These are phyloP conservation scores for Chytriomyces sp. DNA, from an alignment of 192 early-diverging fungal species.

Conservation along the genomic window DNA sequence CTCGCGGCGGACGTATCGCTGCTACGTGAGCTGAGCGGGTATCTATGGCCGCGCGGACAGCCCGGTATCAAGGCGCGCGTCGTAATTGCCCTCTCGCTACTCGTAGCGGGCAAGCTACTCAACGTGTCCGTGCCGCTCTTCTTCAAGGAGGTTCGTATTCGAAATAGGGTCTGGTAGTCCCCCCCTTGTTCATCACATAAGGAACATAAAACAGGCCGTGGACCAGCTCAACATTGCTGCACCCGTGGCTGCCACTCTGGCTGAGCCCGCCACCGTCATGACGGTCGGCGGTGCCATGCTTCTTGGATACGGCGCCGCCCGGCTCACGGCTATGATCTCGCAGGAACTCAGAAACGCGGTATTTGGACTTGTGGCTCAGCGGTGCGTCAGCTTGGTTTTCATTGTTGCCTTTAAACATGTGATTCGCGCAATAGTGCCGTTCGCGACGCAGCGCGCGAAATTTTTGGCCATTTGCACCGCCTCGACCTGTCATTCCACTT, in stretches of 20 bases:
- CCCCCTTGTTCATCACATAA: too few species aligned
- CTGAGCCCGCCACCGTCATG: conserved; percentile 53
- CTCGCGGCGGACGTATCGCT: conserved; percentile 60
- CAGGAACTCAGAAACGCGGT: conserved; percentile 93
- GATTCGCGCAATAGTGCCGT: conserved; percentile 78
- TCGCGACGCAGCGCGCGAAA: conserved; percentile 78
- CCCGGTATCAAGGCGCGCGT: conserved; percentile 83
- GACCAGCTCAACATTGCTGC: conserved; percentile 80
- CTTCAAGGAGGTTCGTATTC: conserved; percentile 92
- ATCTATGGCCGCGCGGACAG: conserved; percentile 93
- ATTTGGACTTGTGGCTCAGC: conserved; percentile 88
- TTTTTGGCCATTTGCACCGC: conserved; percentile 87
- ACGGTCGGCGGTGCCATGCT: conserved; percentile 89
- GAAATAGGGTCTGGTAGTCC: too few species aligned
- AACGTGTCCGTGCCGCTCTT: conserved; percentile 95
- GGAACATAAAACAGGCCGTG: too few species aligned
- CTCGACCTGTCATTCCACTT: conserved; percentile 93
- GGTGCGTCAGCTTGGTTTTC: conserved; percentile 54
- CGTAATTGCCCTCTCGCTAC: conserved; percentile 76
- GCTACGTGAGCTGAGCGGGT: conserved; percentile 70
- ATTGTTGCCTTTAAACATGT: conserved; percentile 87
- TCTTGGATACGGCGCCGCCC: conserved; percentile 90
- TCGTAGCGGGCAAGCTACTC: conserved; percentile 68
- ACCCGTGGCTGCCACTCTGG: conserved; percentile 45
- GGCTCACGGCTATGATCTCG: conserved; percentile 78